Conservation (phyloP, 129 eudicot species). For the Mikania micrantha region DNA sequence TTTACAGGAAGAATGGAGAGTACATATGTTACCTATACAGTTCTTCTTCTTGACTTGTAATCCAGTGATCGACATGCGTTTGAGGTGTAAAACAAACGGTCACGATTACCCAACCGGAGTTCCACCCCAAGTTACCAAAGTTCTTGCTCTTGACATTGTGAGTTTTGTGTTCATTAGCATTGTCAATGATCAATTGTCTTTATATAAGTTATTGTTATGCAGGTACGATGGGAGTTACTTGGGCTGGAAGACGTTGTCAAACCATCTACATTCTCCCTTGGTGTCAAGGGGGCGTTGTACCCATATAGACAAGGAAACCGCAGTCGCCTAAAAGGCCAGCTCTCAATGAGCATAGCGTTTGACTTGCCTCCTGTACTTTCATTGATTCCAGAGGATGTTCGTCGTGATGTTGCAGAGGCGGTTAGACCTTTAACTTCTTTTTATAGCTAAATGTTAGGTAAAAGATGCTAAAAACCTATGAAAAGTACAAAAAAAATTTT, state of each 20-base stretch:
- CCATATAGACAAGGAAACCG: slow-evolving; percentile 65
- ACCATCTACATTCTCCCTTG: slow-evolving; percentile 67
- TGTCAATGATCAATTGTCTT: not conserved
- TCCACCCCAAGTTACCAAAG: slow-evolving; percentile 54
- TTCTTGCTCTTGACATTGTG: slow-evolving; percentile 83
- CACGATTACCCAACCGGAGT: slow-evolving; percentile 68
- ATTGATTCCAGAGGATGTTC: slow-evolving; percentile 75
- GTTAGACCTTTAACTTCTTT: slow-evolving; percentile 32
- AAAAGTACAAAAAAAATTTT: no score
- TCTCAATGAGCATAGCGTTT: slow-evolving; percentile 66
- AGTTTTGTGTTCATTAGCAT: slow-evolving; percentile 13
- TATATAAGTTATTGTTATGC: slow-evolving; percentile 9
- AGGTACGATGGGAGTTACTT: slow-evolving; percentile 83
- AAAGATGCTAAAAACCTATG: no score
- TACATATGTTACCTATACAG: slow-evolving; percentile 82
- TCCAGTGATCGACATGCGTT: slow-evolving; percentile 75
- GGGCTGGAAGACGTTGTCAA: slow-evolving; percentile 62
- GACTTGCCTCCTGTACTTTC: slow-evolving; percentile 59
- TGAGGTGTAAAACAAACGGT: slow-evolving; percentile 64
- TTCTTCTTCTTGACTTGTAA: slow-evolving; percentile 58
- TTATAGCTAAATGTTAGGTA: no score
- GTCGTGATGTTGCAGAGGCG: slow-evolving; percentile 62
- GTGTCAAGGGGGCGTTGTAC: slow-evolving; percentile 73
- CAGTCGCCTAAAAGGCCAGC: slow-evolving; percentile 77
- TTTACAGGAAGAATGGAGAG: slow-evolving; percentile 88